Evolutionary conservation across 305 asterid species (phyloP), one percentile per base, ranked within the genome.

Genomic region (Lippia alba): DNA sequence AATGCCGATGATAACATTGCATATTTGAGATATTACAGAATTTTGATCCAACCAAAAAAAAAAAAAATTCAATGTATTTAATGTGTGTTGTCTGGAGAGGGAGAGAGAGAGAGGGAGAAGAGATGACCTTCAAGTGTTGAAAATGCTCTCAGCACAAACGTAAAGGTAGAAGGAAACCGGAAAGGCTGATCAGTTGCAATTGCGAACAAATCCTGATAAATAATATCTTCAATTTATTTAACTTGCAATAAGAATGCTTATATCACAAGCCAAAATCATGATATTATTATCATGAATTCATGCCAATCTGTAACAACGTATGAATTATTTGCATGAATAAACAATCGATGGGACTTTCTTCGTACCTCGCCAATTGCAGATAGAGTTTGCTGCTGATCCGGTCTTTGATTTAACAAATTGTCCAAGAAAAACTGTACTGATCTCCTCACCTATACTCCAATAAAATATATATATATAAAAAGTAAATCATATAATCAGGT

Each of bases 131-230:
- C 98, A 45, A 94, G 98, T 9, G 97, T 94, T 15, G 97, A 91
- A 81, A 94, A 94, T 70, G 98, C 97, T 66, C 96, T 79, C 73
- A 94, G 71, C 78, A 94, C 96, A 73, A 94, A 94, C 7, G 97
- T 89, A 75, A 94, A 94, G 65, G 96, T 89, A 62, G 98, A 80
- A 68, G 98, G 97, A 50, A 94, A 91, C 3, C 98, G 88, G 80
- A 94, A 94, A 19, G 98, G 97, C 81, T 94, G 98, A 84, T 94
- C 98, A 5, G 94, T 83, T 54, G 98, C 97, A 75, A 94, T 94
- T 66, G 98, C 96, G 81, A 94, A 94, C 78, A 94, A 88, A 83
- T 94, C 98, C 98, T 93, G 94, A 85, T 81, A 71, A 39, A 1
- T 36, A 54, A 12, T 63, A 12, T 62, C n/a, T 44, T 30, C 58